A percentile compares a stretch with the other conserved stretches of the same genome.
These are phyloP conservation scores for Sporothrix euskadiensis DNA, from an alignment of 2,329 filamentous ascomycete genomes.

Conservation along the genomic window DNA sequence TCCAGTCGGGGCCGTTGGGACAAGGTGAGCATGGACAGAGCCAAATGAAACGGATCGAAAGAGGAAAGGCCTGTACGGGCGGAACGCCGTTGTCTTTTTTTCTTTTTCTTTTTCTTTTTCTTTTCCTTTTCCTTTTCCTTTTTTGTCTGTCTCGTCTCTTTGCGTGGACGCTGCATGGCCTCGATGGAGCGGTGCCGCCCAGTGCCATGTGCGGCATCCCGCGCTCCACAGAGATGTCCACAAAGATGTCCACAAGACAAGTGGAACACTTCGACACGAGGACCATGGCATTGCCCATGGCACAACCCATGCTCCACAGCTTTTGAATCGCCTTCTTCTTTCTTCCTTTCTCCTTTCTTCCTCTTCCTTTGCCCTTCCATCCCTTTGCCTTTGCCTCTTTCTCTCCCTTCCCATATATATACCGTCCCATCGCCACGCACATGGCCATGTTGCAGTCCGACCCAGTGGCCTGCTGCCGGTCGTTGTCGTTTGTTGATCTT, in stretches of 20 bases:
- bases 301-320: background rate
- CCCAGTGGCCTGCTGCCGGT: background rate
- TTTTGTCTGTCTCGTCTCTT: background rate
- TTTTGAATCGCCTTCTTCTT: background rate
- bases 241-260: background rate
- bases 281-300: background rate
- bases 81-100: background rate
- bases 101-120: too few relatives aligned
- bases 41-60: background rate
- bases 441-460: background rate
- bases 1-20: background rate
- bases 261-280: background rate
- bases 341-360: background rate
- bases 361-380: background rate
- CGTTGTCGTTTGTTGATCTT: background rate
- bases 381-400: background rate
- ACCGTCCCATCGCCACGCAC: conserved; percentile 12
- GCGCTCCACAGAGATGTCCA: background rate
- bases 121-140: background rate
- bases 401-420: conserved; percentile 5
- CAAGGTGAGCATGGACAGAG: background rate
- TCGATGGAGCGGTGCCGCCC: background rate
- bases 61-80: background rate
- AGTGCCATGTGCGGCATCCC: conserved; percentile 21
- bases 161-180: background rate